phyloP scores from a whole-genome alignment of 2,329 filamentous ascomycete species.

The Lasiodiplodia citricola region DNA sequence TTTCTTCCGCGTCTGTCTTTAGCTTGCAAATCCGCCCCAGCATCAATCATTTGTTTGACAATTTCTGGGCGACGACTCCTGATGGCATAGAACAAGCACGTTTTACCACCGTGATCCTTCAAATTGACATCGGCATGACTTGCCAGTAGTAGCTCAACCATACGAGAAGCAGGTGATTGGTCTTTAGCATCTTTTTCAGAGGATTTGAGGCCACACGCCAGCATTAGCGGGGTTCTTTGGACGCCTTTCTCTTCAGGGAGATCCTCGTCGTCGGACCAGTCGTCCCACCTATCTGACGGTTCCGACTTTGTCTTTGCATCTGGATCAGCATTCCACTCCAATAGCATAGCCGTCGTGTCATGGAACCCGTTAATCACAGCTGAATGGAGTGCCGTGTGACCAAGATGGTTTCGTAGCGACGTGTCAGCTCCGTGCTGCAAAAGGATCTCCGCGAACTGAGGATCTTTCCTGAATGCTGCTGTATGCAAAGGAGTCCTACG shows the following conservation, averaged over 20 bases:
- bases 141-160: neutral
- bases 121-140: neutral
- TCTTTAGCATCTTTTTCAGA: too few relatives aligned
- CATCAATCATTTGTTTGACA: neutral
- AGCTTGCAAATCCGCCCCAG: neutral
- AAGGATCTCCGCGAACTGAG: neutral
- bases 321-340: neutral
- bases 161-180: neutral
- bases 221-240: neutral
- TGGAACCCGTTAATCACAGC: neutral
- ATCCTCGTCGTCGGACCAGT: neutral
- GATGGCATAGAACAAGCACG: neutral
- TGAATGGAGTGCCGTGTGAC: neutral
- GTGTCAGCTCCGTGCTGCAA: neutral
- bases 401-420: neutral
- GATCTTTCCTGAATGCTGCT: neutral
- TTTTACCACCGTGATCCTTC: neutral
- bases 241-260: neutral
- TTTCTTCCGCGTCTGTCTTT: neutral
- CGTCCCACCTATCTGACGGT: too few relatives aligned
- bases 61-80: neutral
- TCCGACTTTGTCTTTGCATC: neutral
- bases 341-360: neutral
- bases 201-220: neutral
- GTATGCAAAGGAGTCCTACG: neutral